Percentiles rank a stretch among this genome's conserved stretches.
Conservation (phyloP, 1,284 basidiomycete genomes). For the Austroboletus niveus region DNA sequence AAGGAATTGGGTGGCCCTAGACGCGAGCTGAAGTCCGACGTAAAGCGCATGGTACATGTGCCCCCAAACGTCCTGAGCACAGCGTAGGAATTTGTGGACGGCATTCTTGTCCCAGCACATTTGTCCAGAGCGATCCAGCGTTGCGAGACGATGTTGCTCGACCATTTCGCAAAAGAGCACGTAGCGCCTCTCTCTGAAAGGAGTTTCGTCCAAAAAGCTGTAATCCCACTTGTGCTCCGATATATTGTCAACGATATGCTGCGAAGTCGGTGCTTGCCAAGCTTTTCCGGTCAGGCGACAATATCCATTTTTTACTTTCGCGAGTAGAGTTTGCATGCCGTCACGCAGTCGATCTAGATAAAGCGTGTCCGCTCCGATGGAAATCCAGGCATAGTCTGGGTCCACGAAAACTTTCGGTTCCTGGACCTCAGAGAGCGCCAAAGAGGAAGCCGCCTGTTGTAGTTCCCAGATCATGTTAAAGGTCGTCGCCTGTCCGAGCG, state of each 20-base stretch:
- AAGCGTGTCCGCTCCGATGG: too few species aligned
- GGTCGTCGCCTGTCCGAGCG: too few species aligned
- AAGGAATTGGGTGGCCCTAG: neutral
- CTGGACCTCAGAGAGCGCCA: too few species aligned
- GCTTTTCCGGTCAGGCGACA: too few species aligned
- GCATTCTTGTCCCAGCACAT: neutral
- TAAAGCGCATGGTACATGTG: neutral
- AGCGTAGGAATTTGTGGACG: neutral
- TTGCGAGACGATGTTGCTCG: neutral
- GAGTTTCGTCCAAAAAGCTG: neutral
- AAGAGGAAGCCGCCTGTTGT: too few species aligned
- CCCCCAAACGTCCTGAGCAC: neutral
- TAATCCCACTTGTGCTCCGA: too few species aligned
- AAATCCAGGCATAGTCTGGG: too few species aligned
- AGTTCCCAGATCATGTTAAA: too few species aligned
- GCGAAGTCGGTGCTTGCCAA: neutral
- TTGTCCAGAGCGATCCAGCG: neutral
- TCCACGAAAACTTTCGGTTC: too few species aligned
- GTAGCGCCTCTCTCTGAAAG: neutral
- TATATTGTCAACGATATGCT: neutral
- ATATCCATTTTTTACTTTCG: too few species aligned
- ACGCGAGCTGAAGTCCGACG: neutral
- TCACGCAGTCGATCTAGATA: too few species aligned
- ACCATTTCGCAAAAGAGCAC: neutral
- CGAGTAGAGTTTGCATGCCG: too few species aligned